Base-by-base conservation (phyloP, 148 eudicot species). In the Amaranthus cruentus region DNA sequence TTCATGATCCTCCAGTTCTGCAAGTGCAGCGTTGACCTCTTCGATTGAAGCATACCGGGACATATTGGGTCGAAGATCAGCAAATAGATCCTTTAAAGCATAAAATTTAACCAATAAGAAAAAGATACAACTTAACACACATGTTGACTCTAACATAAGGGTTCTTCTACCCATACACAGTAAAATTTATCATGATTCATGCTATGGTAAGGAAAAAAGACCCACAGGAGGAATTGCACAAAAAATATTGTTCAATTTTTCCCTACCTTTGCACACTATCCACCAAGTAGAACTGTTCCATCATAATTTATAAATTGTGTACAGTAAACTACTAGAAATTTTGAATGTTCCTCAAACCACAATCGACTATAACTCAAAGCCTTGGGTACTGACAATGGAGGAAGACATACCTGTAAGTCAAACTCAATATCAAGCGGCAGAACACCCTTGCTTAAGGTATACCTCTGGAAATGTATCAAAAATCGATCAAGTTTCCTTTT, bases 351-450 rank as follows among this genome's bases (percentile, higher is more conserved):
- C 0, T 2, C 68, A 12, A 13, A 12, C 51, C 18, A 70, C 53
- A 47, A 52, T 13, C 9, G 28, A 47, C 50, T 68, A 55, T 28
- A 18, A 14, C 18, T 6, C 42, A 64, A 53, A 65, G 52, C n/a
- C 54, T 54, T 61, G 38, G 38, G 46, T 50, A 74, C 18, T 62
- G 21, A 69, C 42, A 43, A 55, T 7, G 21, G 65, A 69, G 46
- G 72, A 61, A 54, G 59, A 62, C 51, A 74, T 48, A 91, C 98
- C 98, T 95, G 98, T 75, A 95, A 74, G 82, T 95, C 98, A 79
- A 91, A 91, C 81, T 95, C 98, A 76, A 95, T 87, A 87, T 95
- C 98, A 79, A 95, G 85, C 4, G 98, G 98, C 73, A 95, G 78
- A 62, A 77, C 83, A 61, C 92, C 96, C 84, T 94, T 95, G 87